Evolutionary conservation across 805 yeast genomes (phyloP).

Genomic region (Saccharomycopsis fibuligera): DNA sequence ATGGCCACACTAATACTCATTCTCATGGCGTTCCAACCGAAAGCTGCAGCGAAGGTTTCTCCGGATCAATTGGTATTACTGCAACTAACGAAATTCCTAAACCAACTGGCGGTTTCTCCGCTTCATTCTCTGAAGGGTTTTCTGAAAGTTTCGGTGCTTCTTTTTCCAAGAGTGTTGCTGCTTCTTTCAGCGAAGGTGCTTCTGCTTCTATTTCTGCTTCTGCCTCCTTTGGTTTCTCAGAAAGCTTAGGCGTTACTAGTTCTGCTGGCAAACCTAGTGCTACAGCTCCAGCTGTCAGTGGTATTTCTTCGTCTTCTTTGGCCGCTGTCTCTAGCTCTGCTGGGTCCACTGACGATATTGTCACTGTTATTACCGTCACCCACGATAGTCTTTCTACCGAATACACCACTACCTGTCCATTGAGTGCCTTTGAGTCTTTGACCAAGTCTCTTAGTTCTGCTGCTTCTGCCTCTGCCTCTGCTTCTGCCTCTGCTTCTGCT

Average conservation of each 20-base stretch:
- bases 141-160: too few relatives aligned
- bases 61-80: too few relatives aligned
- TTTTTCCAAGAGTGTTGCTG: background rate
- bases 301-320: background rate
- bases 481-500: background rate
- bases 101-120: too few relatives aligned
- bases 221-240: too few relatives aligned
- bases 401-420: background rate
- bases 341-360: background rate
- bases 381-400: background rate
- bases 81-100: too few relatives aligned
- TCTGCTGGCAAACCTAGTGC: too few relatives aligned
- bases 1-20: too few relatives aligned
- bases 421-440: background rate
- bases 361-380: background rate
- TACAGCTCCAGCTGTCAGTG: too few relatives aligned
- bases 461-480: background rate
- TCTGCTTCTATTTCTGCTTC: background rate
- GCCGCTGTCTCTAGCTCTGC: background rate
- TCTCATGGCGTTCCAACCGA: too few relatives aligned
- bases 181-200: background rate
- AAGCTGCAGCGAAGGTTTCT: too few relatives aligned
- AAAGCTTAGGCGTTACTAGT: too few relatives aligned
- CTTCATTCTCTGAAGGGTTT: too few relatives aligned
- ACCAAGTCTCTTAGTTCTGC: background rate